Conservation (phyloP, 31 red algal genomes). For the Asparagopsis taxiformis region DNA sequence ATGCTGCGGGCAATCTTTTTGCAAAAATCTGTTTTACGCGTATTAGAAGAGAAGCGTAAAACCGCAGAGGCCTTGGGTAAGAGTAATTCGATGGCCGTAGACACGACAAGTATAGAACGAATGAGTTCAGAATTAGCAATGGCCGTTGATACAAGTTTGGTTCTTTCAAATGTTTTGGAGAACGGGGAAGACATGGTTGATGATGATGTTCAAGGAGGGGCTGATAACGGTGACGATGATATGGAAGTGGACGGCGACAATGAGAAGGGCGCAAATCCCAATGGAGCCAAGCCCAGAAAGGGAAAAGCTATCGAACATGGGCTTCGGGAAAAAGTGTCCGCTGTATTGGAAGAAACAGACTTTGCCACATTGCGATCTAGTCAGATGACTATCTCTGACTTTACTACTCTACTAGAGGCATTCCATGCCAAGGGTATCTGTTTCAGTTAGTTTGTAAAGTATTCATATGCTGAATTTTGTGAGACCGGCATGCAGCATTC, state of each 20-base stretch:
- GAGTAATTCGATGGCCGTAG: neutral
- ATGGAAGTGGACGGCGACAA: constrained; percentile 47
- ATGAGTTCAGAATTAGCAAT: neutral
- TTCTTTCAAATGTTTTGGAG: neutral
- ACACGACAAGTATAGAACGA: constrained; percentile 1
- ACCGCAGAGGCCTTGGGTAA: constrained; percentile 26
- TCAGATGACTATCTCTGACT: constrained; percentile 62
- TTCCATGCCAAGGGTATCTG: constrained; percentile 41
- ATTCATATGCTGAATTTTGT: too few relatives aligned
- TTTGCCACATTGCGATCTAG: constrained; percentile 53
- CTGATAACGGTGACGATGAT: constrained; percentile 12
- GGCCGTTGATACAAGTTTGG: neutral
- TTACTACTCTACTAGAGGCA: constrained; percentile 18
- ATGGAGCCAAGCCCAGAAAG: constrained; percentile 20
- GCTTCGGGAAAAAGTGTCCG: constrained; percentile 8
- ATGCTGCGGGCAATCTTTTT: constrained; percentile 84
- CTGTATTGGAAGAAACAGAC: constrained; percentile 55
- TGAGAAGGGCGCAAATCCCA: neutral
- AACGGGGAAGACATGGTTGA: constrained; percentile 29
- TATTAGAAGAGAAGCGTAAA: constrained; percentile 50
- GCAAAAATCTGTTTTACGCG: constrained; percentile 62
- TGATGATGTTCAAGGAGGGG: constrained; percentile 17
- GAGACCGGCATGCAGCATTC: too few relatives aligned
- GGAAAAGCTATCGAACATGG: constrained; percentile 5
- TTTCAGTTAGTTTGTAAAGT: constrained; percentile 26